Conservation (phyloP, 2,329 filamentous ascomycete genomes). For the Microthyrium microscopicum region DNA sequence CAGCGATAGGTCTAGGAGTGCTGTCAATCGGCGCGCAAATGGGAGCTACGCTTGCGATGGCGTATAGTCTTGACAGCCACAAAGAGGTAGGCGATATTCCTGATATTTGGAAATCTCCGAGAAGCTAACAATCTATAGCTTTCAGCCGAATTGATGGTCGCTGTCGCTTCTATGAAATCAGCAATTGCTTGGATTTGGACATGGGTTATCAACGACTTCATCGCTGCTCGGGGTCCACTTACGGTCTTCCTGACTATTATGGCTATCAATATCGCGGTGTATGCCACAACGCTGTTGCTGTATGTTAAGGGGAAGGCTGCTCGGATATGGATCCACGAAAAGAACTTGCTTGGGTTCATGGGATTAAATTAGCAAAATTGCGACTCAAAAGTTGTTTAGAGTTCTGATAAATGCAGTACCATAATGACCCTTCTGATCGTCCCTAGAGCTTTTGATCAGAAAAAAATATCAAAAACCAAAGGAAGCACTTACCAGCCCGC, state of each 20-base stretch:
- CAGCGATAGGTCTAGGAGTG: conserved; percentile 32
- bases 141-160: conserved; percentile 16
- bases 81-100: conserved; percentile 9
- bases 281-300: conserved; percentile 8
- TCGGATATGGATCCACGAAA: conserved; percentile 10
- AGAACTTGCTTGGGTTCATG: conserved; percentile 8
- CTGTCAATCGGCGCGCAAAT: conserved; percentile 14
- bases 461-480: neutral
- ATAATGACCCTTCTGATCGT: no score
- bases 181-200: conserved; percentile 16
- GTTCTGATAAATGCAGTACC: no score
- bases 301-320: conserved; percentile 12
- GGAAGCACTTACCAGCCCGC: no score
- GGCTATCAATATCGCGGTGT: conserved; percentile 10
- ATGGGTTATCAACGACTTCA: conserved; percentile 12
- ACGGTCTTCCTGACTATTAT: conserved; percentile 11
- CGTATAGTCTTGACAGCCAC: conserved; percentile 14
- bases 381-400: no score
- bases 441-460: no score
- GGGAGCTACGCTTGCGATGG: conserved; percentile 15
- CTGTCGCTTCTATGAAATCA: conserved; percentile 14
- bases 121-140: conserved; percentile 6
- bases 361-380: conserved; percentile 4
- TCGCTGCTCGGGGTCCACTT: conserved; percentile 9
- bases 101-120: neutral